Base-by-base conservation (phyloP, 345 rosid species). In the Pistacia vera region DNA sequence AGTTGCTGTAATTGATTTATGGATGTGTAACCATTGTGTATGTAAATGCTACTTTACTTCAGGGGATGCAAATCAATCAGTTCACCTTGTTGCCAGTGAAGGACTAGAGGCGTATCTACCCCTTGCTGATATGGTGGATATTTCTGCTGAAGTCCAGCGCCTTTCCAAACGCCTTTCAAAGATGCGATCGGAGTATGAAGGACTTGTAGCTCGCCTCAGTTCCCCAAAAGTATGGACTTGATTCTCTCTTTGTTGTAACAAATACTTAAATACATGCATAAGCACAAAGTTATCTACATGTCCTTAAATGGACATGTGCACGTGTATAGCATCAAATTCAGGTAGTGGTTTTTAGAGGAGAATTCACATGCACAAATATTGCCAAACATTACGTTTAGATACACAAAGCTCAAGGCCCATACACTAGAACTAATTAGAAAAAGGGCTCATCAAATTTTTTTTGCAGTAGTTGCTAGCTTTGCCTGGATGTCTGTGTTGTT, bases 61-160 rank as follows among this genome's bases (percentile, higher is more conserved):
- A 95, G 98, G 80, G 80, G 90, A 93, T 84, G 98, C 93, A 68
- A 87, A 88, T 65, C 86, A 82, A 33, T 96, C 97, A 11, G 93
- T 96, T 55, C 99, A 96, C 81, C 81, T 96, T 66, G 98, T 96
- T 79, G 99, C 98, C 33, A 87, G 98, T 74, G 97, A 96, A 83
- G 99, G 98, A 66, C 87, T 96, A 61, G 99, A 96, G 83, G 98
- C 99, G 60, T 93, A 92, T 86, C 97, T 96, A 67, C 98, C 98
- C 16, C 97, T 96, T 64, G 88, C 95, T 6, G 98, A 87, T 77
- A 92, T 96, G 98, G 93, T 96, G 75, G 97, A 91, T 81, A 84
- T 96, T 82, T 93, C 97, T 64, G 83, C 92, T 70, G 99, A 96
- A 85, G 90, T 93, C 52, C 86, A 90, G 75, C 97, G 98, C 82